Base-by-base conservation (phyloP, 805 yeast genomes). In the Cyberlindnera mrakii region DNA sequence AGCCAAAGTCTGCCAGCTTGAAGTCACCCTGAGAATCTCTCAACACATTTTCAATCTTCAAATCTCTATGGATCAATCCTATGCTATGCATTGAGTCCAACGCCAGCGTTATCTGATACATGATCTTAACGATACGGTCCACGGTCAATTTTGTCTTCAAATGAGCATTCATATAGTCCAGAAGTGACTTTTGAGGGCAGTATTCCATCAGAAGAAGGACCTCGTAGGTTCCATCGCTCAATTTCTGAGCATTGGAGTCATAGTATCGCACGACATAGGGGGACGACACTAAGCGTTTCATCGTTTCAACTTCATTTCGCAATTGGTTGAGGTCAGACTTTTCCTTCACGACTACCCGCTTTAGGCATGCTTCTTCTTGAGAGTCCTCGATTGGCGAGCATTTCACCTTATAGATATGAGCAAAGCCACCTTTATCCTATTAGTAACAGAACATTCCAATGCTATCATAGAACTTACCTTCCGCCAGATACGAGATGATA, bases 1-100 rank as follows among this genome's bases (percentile, higher is more conserved):
- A 87, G 3, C 99, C 99, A 65, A 93, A 93, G 66, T 93, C 99
- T 57, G 96, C 85, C 18, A 93, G 67, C 60, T 89, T 90, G 67
- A 84, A 93, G 51, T 74, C 72, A 46, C 81, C 78, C 3, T 72
- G 60, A 4, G 74, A 66, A 60, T 86, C 89, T 31, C 93, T 85
- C 45, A 91, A 70, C 16, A 91, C 96, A 63, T 91, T 93, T 60
- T 91, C 98, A 50, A 93, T 89, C 67, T 93, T 93, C 51, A 91
- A 79, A 66, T 93, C 98, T 37, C 98, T 73, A 63, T 91, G 99
- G 43, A 91, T 82, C 57, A 91, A 68, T 15, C 66, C 60, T 43
- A 78, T 57, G 41, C 74, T 72, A 65, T 91, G 99, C 96, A 93
- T 88, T 53, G 80, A 82, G 38, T 85, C 80, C 16, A 93, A 73